Evolutionary conservation across 768 basidiomycete species (phyloP).

Genomic region (Rhizopogon vesiculosus): DNA sequence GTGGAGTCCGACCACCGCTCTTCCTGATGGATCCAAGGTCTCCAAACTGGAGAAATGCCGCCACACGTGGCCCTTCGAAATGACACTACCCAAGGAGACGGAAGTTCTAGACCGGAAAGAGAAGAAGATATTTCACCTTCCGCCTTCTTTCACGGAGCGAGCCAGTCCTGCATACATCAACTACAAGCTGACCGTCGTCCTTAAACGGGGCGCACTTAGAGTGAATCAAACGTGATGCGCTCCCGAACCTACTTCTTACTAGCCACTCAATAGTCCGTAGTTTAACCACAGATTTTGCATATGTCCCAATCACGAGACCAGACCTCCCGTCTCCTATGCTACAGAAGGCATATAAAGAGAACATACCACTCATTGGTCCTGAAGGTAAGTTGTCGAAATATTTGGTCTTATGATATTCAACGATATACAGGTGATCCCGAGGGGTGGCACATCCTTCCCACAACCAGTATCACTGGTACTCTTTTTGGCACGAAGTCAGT

Average conservation of each 20-base stretch:
- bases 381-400: conserved; percentile 12
- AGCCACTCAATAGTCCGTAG: conserved; percentile 13
- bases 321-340: conserved; percentile 32
- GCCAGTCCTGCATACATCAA: conserved; percentile 54
- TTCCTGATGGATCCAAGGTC: conserved; percentile 19
- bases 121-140: conserved; percentile 35
- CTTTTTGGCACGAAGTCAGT: conserved; percentile 28
- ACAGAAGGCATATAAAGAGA: conserved; percentile 31
- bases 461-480: conserved; percentile 29
- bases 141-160: conserved; percentile 52
- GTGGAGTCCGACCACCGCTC: conserved; percentile 31
- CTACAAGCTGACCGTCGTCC: conserved; percentile 46
- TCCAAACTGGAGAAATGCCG: conserved; percentile 39
- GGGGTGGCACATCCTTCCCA: conserved; percentile 32
- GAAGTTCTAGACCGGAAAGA: conserved; percentile 33
- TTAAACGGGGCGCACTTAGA: conserved; percentile 44
- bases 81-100: conserved; percentile 41
- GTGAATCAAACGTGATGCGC: conserved; percentile 36
- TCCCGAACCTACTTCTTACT: neutral
- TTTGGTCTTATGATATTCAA: neutral
- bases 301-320: conserved; percentile 28
- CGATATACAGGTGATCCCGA: conserved; percentile 28
- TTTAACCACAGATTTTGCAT: conserved; percentile 27
- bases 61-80: conserved; percentile 43
- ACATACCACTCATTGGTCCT: conserved; percentile 29